Percentiles rank a stretch among this genome's conserved stretches.
Evolutionary conservation across 2,329 filamentous ascomycete species (phyloP).

Genomic region (Penicillium hordei): DNA sequence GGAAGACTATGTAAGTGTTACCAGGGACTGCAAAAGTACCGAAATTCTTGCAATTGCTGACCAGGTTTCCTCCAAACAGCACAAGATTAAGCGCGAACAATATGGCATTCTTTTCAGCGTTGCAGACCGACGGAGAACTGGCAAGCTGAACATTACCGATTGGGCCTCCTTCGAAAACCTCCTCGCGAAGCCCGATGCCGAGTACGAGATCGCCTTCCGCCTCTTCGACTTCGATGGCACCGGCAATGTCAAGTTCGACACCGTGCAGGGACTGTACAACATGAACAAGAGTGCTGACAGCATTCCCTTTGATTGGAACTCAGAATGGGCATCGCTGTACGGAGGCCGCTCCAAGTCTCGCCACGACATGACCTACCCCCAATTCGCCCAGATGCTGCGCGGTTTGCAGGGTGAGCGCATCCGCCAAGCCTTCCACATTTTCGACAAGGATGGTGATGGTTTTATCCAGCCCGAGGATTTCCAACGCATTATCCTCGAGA

Average conservation of each 20-base stretch:
- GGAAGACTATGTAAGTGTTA: slow-evolving; percentile 81
- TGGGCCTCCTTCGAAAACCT: slow-evolving; percentile 95
- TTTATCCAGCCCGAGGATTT: slow-evolving; percentile 96
- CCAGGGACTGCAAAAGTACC: background rate
- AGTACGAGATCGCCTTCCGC: slow-evolving; percentile 98
- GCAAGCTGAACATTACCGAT: slow-evolving; percentile 75
- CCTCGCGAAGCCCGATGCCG: slow-evolving; percentile 88
- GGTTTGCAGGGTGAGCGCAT: slow-evolving; percentile 95
- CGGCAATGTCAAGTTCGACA: slow-evolving; percentile 84
- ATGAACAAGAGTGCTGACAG: slow-evolving; percentile 80
- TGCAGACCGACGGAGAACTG: slow-evolving; percentile 74
- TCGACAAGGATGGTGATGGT: slow-evolving; percentile 88
- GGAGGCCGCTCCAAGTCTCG: slow-evolving; percentile 83
- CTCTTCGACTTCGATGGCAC: slow-evolving; percentile 86
- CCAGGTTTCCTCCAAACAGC: slow-evolving; percentile 54
- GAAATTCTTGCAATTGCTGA: slow-evolving; percentile 17
- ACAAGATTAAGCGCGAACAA: slow-evolving; percentile 96
- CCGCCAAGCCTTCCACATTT: slow-evolving; percentile 87
- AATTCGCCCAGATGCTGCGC: slow-evolving; percentile 97
- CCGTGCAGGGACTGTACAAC: slow-evolving; percentile 82
- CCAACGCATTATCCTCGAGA: slow-evolving; percentile 93
- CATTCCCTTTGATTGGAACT: slow-evolving; percentile 95
- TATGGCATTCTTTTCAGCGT: slow-evolving; percentile 91
- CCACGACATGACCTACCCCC: slow-evolving; percentile 89
- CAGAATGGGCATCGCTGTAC: slow-evolving; percentile 94